Conservation (phyloP, 108 stramenopile species). For the Fistulifera pelliculosa region DNA sequence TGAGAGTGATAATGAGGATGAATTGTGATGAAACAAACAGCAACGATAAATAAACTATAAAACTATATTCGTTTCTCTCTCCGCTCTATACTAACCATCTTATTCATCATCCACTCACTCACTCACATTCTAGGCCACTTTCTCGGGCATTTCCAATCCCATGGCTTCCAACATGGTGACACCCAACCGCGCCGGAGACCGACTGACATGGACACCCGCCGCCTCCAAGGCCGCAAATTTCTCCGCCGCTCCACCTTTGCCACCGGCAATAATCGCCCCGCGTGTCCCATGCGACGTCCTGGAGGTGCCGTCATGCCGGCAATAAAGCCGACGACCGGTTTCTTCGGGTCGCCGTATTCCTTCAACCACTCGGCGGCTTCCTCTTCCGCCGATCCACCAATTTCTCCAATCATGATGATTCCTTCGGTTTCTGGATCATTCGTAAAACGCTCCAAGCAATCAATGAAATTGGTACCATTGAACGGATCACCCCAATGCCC, state of each 20-base stretch:
- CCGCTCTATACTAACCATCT: too few species aligned
- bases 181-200: conserved; percentile 93
- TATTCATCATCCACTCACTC: too few species aligned
- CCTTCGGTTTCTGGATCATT: conserved; percentile 97
- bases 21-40: conserved; percentile 12
- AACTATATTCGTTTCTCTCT: too few species aligned
- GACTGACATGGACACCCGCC: conserved; percentile 89
- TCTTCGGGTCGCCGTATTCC: conserved; percentile 90
- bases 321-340: conserved; percentile 99
- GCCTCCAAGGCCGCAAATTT: conserved; percentile 93
- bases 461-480: conserved; percentile 99
- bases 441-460: conserved; percentile 94
- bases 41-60: too few species aligned
- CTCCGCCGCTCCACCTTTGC: conserved; percentile 92
- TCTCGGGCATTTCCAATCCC: conserved; percentile 23
- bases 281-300: conserved; percentile 99
- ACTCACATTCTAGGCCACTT: too few species aligned
- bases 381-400: conserved; percentile 96
- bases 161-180: conserved; percentile 94
- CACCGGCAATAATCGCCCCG: conserved; percentile 97
- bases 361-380: conserved; percentile 98
- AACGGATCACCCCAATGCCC: conserved; percentile 99
- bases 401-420: conserved; percentile 99
- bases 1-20: conserved; percentile 45
- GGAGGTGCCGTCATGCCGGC: conserved; percentile 99